Conservation (phyloP, 2,329 filamentous ascomycete genomes). For the Pseudogymnoascus sp. region DNA sequence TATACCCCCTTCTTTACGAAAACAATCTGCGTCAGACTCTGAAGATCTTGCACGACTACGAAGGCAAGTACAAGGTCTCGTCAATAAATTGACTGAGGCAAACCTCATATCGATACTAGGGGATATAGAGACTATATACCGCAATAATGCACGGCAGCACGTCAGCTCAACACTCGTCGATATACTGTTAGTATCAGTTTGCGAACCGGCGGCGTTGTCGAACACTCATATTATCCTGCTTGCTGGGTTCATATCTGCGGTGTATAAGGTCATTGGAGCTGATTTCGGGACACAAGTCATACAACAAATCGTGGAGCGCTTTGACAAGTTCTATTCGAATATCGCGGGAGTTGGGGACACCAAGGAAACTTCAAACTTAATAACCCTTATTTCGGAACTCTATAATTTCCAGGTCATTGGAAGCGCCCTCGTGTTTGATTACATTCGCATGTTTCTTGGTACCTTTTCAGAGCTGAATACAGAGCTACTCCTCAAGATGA, state of each 20-base stretch:
- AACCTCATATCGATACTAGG: slow-evolving; percentile 78
- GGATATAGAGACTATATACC: slow-evolving; percentile 76
- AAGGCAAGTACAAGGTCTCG: slow-evolving; percentile 74
- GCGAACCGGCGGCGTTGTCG: slow-evolving; percentile 66
- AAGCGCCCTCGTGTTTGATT: slow-evolving; percentile 80
- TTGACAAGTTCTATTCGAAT: slow-evolving; percentile 55
- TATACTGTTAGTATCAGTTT: slow-evolving; percentile 68
- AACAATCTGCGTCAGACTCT: slow-evolving; percentile 50
- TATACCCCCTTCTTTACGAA: slow-evolving; percentile 75
- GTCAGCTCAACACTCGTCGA: slow-evolving; percentile 76
- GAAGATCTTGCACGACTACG: slow-evolving; percentile 62
- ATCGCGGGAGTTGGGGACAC: slow-evolving; percentile 29
- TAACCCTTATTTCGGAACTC: slow-evolving; percentile 74
- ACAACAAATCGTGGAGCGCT: slow-evolving; percentile 66
- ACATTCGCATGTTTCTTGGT: slow-evolving; percentile 67
- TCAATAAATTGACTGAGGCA: slow-evolving; percentile 88
- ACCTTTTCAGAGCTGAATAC: slow-evolving; percentile 78
- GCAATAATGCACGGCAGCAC: slow-evolving; percentile 74
- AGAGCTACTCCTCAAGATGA: slow-evolving; percentile 75
- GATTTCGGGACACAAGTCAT: slow-evolving; percentile 86
- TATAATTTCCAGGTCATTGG: slow-evolving; percentile 89
- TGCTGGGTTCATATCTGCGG: slow-evolving; percentile 77
- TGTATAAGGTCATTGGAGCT: slow-evolving; percentile 79
- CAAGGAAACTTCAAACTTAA: slow-evolving; percentile 66
- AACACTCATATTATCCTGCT: slow-evolving; percentile 88